These are phyloP conservation scores for Colletotrichum aenigma DNA, from an alignment of 2,329 filamentous ascomycete genomes.

Conservation along the genomic window DNA sequence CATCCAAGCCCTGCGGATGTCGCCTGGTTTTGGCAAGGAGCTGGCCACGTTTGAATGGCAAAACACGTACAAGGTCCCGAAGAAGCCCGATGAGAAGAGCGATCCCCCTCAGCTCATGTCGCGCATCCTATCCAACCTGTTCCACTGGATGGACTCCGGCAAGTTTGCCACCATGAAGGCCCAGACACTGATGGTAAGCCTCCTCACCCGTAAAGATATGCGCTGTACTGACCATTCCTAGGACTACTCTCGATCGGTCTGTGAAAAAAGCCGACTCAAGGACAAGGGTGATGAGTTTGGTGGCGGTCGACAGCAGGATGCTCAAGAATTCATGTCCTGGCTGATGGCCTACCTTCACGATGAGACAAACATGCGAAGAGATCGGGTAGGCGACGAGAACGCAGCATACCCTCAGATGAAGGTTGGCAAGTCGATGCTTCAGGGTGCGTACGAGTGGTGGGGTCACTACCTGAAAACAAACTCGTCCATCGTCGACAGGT, in stretches of 20 bases:
- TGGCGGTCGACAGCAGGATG: slow-evolving; percentile 82
- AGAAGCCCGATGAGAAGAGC: slow-evolving; percentile 63
- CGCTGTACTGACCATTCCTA: slow-evolving; percentile 33
- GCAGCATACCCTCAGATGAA: slow-evolving; percentile 32
- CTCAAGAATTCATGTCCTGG: slow-evolving; percentile 88
- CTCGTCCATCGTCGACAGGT: slow-evolving; percentile 75
- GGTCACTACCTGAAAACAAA: slow-evolving; percentile 70
- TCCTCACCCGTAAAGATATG: accelerated
- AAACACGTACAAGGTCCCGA: slow-evolving; percentile 68
- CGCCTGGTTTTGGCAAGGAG: slow-evolving; percentile 69
- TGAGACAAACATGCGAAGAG: slow-evolving; percentile 73
- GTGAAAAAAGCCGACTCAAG: slow-evolving; percentile 26
- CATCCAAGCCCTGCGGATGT: slow-evolving; percentile 81
- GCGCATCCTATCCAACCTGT: slow-evolving; percentile 62
- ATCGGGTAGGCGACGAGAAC: slow-evolving; percentile 21
- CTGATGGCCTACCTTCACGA: slow-evolving; percentile 82
- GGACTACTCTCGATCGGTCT: slow-evolving; percentile 53
- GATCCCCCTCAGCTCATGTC: slow-evolving; percentile 63
- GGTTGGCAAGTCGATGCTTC: slow-evolving; percentile 34
- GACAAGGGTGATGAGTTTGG: slow-evolving; percentile 60
- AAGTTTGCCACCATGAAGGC: slow-evolving; percentile 56
- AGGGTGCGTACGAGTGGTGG: slow-evolving; percentile 79
- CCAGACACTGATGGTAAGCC: slow-evolving; percentile 61
- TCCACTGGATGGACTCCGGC: slow-evolving; percentile 60
- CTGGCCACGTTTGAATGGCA: slow-evolving; percentile 64